Evolutionary conservation across 2,329 filamentous ascomycete species (phyloP).

Genomic region (Juglanconis oblonga): DNA sequence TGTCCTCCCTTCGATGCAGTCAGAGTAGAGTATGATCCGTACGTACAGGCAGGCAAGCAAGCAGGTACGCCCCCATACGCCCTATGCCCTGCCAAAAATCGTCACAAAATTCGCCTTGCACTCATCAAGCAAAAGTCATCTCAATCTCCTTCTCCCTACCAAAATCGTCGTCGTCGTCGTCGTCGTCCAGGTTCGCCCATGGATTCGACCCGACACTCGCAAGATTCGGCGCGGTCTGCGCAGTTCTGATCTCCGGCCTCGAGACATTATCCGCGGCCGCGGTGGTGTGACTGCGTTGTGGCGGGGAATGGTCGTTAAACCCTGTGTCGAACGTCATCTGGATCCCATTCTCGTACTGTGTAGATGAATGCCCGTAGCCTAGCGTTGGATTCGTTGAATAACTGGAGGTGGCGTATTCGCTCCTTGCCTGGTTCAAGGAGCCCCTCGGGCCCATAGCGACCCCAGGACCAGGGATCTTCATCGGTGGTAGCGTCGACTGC

Average conservation of each 20-base stretch:
- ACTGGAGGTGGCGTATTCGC: constrained; percentile 34
- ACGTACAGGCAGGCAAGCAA: neutral
- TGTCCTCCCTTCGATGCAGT: neutral
- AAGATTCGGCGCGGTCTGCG: constrained; percentile 50
- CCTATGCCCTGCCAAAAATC: neutral
- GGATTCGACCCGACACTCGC: constrained; percentile 50
- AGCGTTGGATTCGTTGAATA: constrained; percentile 3
- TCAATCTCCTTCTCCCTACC: constrained; percentile 71
- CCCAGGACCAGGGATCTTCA: constrained; percentile 61
- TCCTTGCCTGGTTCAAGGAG: constrained; percentile 44
- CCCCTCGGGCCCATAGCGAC: constrained; percentile 31
- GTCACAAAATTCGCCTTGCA: neutral
- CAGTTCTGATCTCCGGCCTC: constrained; percentile 40
- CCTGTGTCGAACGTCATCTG: constrained; percentile 72
- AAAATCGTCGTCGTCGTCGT: constrained; percentile 68
- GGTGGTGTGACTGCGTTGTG: constrained; percentile 13
- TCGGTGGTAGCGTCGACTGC: constrained; percentile 82
- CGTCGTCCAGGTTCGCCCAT: constrained; percentile 65
- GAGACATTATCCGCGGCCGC: constrained; percentile 24
- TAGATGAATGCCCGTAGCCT: constrained; percentile 5
- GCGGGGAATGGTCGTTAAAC: constrained; percentile 36
- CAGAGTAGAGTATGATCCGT: neutral
- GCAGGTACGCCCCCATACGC: neutral
- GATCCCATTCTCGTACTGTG: constrained; percentile 46
- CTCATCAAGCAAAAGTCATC: constrained; percentile 69